Base-by-base conservation (phyloP, 345 rosid genomes). In the Moringa oleifera region DNA sequence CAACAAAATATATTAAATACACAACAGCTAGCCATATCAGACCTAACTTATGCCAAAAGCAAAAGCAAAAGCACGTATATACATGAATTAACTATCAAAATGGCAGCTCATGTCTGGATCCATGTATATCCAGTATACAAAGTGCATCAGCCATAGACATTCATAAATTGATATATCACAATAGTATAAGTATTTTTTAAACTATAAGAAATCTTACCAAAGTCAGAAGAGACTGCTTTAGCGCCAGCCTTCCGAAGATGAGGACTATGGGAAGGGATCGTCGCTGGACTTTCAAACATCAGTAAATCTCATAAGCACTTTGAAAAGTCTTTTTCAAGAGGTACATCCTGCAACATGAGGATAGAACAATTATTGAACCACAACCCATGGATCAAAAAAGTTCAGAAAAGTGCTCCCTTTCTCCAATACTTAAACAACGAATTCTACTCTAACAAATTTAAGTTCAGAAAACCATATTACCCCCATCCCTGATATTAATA, bases 211-310 rank as follows among this genome's bases (percentile, higher is more conserved):
- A 85, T 55, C 47, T 53, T 82, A 90, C 97, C 97, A 60, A 77
- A 74, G 83, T 88, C 92, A 63, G 74, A 64, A 64, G 87, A 75
- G 25, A 80, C 76, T 9, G 77, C 68, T 69, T 87, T 82, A 79
- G 90, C 82, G 71, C 93, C 93, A n/a, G 96, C 71, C 83, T 84
- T 86, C 83, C 93, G 86, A 66, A 86, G 74, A 73, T 88, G 93
- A 25, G 92, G 88, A 69, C 90, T 88, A 63, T 83, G 79, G 55
- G 63, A 69, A 45, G 87, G 72, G 58, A 75, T 73, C 64, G 77
- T 58, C 31, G 61, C 83, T 36, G 77, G 79, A 55, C 86, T 83
- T 25, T 86, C 95, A 69, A 90, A 85, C 99, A 90, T 90, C 58
- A 75, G 59, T 0, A 61, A 67, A 41, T 59, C 63, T 68, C 75